phyloP scores from a whole-genome alignment of 2,329 filamentous ascomycete genomes.

The Botrytis fragariae region DNA sequence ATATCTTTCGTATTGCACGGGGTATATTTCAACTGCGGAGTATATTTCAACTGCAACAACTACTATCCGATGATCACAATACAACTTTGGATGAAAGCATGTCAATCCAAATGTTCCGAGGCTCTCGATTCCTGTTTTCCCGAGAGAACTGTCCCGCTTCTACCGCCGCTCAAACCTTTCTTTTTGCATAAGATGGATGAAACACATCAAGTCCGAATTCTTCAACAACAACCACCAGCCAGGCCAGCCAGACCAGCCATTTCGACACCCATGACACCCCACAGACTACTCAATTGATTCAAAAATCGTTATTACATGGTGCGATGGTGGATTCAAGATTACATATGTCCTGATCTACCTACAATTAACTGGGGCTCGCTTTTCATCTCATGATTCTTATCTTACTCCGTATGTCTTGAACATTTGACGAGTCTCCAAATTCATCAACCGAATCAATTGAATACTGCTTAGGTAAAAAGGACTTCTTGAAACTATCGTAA shows the following conservation, averaged over 20 bases:
- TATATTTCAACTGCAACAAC: neutral
- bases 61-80: neutral
- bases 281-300: neutral
- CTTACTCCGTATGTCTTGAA: neutral
- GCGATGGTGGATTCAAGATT: neutral
- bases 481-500: neutral
- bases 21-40: neutral
- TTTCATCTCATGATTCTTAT: neutral
- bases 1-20: neutral
- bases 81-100: neutral
- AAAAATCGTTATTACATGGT: neutral
- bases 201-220: conserved; percentile 5
- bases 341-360: neutral
- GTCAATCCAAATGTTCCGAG: neutral
- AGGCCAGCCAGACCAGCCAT: neutral
- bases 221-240: neutral
- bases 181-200: conserved; percentile 1
- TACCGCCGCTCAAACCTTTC: conserved; percentile 1
- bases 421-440: neutral
- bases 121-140: neutral
- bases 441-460: neutral
- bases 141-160: neutral
- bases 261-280: neutral
- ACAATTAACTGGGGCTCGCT: neutral
- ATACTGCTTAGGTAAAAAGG: neutral